Base-by-base conservation (phyloP, 768 basidiomycete genomes). In the Suillus discolor region DNA sequence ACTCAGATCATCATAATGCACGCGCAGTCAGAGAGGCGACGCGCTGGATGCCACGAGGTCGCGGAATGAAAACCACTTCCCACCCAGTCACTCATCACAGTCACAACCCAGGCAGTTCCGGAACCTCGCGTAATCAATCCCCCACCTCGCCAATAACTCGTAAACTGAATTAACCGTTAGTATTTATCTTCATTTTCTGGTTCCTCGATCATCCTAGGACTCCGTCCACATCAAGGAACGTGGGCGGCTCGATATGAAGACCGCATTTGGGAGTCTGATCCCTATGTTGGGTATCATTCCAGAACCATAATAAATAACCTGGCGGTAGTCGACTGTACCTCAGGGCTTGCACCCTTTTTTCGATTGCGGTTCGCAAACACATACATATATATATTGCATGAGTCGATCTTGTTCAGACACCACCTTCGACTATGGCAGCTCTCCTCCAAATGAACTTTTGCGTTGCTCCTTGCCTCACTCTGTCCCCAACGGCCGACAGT, bases 401-500 rank as follows among this genome's bases (percentile, higher is more conserved):
- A 61, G 11, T 9, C 23, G 57, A 18, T 41, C 9, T 25, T 59
- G 23, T 25, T 59, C n/a, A 12, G 28, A 18, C 16, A 11, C 16
- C 57, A 25, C n/a, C 25, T 13, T 60, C 18, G 41, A 42, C 41
- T 57, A 25, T 57, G 18, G 11, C 25, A 60, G 12, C 25, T 59
- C 57, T 41, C 39, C 6, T 59, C 39, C 39, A 49, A 20, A 76
- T 76, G 75, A 70, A 71, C 65, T 68, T 70, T 62, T 73, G 70
- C 20, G 71, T 65, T 59, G 65, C 69, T 5, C 76, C 80, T 6
- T 75, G 73, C 20, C 47, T 83, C 45, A 74, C 72, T 59, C 74
- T 82, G 62, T 64, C 73, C n/a, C 73, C 80, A 23, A 74, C 74
- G 18, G n/a, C 71, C 16, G 69, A 64, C 51, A 80, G 81, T 69